Conservation (phyloP, 306 rosid species). For the Cucurbita argyrosperma region DNA sequence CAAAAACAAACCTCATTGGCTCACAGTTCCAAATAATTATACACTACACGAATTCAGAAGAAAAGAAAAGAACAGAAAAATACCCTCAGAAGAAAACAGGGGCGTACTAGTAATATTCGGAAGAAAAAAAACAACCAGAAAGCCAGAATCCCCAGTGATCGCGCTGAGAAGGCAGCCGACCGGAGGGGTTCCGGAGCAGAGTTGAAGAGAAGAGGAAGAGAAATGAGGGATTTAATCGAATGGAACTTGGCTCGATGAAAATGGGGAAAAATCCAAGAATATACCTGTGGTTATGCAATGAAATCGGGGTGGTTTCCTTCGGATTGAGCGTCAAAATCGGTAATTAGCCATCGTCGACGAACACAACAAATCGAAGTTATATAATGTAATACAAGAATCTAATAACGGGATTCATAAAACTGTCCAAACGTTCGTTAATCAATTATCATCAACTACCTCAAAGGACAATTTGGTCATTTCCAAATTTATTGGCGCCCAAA, state of each 20-base stretch:
- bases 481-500: neutral
- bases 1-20: neutral
- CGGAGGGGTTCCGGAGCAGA: constrained; percentile 17
- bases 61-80: neutral
- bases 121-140: neutral
- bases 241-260: neutral
- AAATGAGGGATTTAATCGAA: neutral
- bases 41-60: neutral
- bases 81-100: neutral
- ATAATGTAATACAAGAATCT: neutral
- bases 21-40: no score
- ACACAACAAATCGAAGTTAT: no score
- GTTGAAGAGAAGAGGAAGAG: neutral
- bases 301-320: neutral
- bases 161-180: constrained; percentile 23
- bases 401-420: neutral
- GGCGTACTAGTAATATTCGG: neutral
- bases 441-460: neutral
- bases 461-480: neutral
- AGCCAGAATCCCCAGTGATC: constrained; percentile 9
- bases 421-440: neutral
- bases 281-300: neutral
- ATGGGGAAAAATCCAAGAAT: neutral
- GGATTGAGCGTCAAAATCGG: neutral
- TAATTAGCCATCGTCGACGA: neutral